Evolutionary conservation across 2,329 filamentous ascomycete species (phyloP).

Genomic region (Fusarium transvaalense): DNA sequence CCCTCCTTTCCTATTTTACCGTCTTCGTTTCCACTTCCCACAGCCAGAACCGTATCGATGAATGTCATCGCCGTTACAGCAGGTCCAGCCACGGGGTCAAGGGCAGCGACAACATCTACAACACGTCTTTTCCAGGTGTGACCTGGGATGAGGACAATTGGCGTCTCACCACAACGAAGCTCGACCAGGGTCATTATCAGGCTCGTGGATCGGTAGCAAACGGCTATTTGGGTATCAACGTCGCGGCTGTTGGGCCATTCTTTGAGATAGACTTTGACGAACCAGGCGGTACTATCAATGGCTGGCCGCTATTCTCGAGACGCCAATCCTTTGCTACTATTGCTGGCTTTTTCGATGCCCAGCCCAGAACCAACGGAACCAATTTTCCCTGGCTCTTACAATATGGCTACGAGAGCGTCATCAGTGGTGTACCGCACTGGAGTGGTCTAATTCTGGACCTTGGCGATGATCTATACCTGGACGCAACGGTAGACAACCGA

Average conservation of each 20-base stretch:
- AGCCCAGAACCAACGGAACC: neutral
- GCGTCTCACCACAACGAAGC: neutral
- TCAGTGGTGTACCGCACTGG: neutral
- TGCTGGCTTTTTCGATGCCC: neutral
- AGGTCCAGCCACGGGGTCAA: accelerated
- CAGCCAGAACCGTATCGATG: neutral
- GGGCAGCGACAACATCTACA: neutral
- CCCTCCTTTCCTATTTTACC: neutral
- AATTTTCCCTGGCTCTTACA: slow-evolving; percentile 15
- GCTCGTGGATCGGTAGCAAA: slow-evolving; percentile 9
- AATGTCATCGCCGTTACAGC: neutral
- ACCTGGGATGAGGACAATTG: slow-evolving; percentile 15
- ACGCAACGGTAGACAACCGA: slow-evolving; percentile 1
- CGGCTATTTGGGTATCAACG: slow-evolving; percentile 15
- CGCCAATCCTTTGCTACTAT: neutral
- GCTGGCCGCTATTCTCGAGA: slow-evolving; percentile 11
- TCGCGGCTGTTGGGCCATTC: neutral
- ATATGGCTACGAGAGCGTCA: slow-evolving; percentile 11
- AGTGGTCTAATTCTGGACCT: neutral
- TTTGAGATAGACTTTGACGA: neutral
- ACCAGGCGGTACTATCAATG: slow-evolving; percentile 1
- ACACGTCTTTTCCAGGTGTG: neutral
- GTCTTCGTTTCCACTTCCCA: neutral
- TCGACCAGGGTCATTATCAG: slow-evolving; percentile 10
- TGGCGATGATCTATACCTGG: neutral